phyloP scores from a whole-genome alignment of 306 rosid genomes.

The Prunus mongolica region DNA sequence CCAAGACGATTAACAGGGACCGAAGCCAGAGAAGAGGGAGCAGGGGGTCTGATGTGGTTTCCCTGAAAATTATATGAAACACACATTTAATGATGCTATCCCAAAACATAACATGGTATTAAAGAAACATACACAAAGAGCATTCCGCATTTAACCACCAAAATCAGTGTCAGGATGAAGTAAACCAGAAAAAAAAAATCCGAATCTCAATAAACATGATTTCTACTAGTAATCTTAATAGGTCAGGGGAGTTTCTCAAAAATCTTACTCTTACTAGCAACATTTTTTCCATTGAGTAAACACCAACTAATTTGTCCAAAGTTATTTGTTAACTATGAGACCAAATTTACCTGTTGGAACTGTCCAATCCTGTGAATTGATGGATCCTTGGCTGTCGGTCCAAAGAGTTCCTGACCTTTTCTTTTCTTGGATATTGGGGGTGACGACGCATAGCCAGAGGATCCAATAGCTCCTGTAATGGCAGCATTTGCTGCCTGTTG shows the following conservation, averaged over 20 bases:
- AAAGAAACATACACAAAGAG: neutral
- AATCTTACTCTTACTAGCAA: neutral
- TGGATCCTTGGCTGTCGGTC: slow-evolving; percentile 69
- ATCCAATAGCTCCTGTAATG: slow-evolving; percentile 97
- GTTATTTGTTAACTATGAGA: slow-evolving; percentile 10
- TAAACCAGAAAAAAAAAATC: neutral
- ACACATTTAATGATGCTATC: neutral
- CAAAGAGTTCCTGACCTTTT: slow-evolving; percentile 72
- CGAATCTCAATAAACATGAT: neutral
- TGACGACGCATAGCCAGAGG: slow-evolving; percentile 75
- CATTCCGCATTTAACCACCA: neutral
- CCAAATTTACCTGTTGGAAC: slow-evolving; percentile 67
- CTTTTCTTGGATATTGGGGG: slow-evolving; percentile 84
- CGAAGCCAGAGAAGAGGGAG: slow-evolving; percentile 55
- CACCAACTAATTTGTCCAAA: slow-evolving; percentile 18
- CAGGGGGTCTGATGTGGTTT: slow-evolving; percentile 51
- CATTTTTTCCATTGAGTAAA: neutral
- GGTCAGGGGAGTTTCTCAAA: neutral
- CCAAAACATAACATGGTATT: neutral
- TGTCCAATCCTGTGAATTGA: slow-evolving; percentile 59
- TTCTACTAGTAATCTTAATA: neutral
- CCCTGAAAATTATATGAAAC: slow-evolving; percentile 46
- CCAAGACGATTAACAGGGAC: slow-evolving; percentile 58
- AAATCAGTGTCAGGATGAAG: neutral
- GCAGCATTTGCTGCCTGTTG: slow-evolving; percentile 99